phyloP scores from a whole-genome alignment of 768 basidiomycete species.

The Rhizopogon rudus region DNA sequence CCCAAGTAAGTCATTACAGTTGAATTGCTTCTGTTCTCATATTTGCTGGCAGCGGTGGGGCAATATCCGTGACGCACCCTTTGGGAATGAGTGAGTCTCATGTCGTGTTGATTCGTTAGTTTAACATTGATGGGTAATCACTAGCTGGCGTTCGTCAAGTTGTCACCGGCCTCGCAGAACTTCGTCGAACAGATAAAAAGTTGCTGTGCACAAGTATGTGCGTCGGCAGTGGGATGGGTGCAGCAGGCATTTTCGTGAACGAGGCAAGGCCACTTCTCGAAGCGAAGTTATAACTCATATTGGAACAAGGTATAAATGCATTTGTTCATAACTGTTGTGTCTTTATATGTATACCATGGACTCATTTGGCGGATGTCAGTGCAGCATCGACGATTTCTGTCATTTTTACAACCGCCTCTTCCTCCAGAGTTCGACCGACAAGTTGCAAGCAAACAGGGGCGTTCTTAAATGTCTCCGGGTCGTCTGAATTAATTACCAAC shows the following conservation, averaged over 20 bases:
- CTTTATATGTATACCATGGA: neutral
- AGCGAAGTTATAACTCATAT: slow-evolving; percentile 19
- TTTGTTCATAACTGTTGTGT: neutral
- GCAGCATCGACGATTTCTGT: slow-evolving; percentile 59
- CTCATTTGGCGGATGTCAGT: slow-evolving; percentile 26
- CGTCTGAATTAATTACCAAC: slow-evolving; percentile 35
- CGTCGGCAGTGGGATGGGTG: slow-evolving; percentile 87
- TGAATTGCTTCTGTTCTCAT: neutral
- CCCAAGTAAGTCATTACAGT: slow-evolving; percentile 52
- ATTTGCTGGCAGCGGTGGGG: slow-evolving; percentile 58
- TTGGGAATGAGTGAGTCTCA: slow-evolving; percentile 71
- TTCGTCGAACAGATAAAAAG: slow-evolving; percentile 61
- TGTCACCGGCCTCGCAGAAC: slow-evolving; percentile 81
- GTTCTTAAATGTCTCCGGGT: slow-evolving; percentile 48
- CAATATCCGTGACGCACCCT: slow-evolving; percentile 80
- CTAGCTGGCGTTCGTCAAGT: slow-evolving; percentile 83
- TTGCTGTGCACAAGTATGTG: slow-evolving; percentile 82
- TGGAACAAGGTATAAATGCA: neutral
- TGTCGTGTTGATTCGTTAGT: neutral
- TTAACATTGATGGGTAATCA: slow-evolving; percentile 11
- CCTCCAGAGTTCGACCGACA: slow-evolving; percentile 65
- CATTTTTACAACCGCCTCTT: slow-evolving; percentile 70
- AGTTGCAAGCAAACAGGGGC: slow-evolving; percentile 65
- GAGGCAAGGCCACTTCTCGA: slow-evolving; percentile 34
- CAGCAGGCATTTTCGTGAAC: slow-evolving; percentile 76